Evolutionary conservation across 2,329 filamentous ascomycete genomes (phyloP).

Genomic region (Alternaria longipes): DNA sequence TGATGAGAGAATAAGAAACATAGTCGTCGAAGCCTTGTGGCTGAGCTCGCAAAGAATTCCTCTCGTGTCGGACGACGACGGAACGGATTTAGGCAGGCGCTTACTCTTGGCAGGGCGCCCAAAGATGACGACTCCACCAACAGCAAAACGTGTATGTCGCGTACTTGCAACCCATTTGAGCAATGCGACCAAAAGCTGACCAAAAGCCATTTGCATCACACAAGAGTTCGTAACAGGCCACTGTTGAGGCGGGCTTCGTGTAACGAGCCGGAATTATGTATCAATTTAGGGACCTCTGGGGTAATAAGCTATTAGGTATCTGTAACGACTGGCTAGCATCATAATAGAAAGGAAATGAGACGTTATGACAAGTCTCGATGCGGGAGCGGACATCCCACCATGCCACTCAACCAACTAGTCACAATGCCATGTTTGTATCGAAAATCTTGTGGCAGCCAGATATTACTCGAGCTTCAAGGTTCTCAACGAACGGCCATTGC

Average conservation of each 20-base stretch:
- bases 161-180: not conserved
- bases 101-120: constrained; percentile 1
- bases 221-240: not conserved
- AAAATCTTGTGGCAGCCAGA: not conserved
- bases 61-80: not conserved
- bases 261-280: not conserved
- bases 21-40: not conserved
- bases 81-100: not conserved
- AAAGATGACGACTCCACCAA: not conserved
- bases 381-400: constrained; percentile 13
- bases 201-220: not conserved
- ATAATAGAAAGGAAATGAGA: not conserved
- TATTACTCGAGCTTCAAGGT: constrained; percentile 3
- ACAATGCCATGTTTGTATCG: not conserved
- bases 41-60: constrained; percentile 3
- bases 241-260: not conserved
- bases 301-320: constrained; percentile 6
- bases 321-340: constrained; percentile 8
- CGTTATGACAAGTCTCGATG: not conserved
- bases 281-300: constrained; percentile 10
- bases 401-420: constrained; percentile 4
- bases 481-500: not conserved
- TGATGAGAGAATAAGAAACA: not conserved
- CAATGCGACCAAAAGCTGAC: not conserved
- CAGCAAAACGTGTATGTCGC: not conserved